Conservation (phyloP, 352 stramenopile genomes). For the Peronospora belbahrii region DNA sequence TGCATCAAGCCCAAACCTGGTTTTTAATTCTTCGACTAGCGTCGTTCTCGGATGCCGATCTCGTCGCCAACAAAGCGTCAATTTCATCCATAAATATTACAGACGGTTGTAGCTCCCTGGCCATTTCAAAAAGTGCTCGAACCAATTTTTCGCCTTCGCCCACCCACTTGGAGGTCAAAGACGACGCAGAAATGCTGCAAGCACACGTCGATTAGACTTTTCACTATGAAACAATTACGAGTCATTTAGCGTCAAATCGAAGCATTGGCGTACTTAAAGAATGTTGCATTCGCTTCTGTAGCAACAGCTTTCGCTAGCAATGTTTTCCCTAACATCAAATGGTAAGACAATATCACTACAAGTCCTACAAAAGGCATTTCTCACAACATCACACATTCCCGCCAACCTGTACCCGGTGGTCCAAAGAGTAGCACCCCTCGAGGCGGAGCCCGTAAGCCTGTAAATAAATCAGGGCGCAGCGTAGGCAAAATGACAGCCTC, state of each 20-base stretch:
- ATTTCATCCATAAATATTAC: slow-evolving; percentile 90
- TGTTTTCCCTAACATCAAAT: slow-evolving; percentile 53
- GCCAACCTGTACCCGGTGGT: slow-evolving; percentile 61
- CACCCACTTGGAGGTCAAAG: slow-evolving; percentile 87
- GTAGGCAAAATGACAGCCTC: slow-evolving; percentile 84
- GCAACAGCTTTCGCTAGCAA: slow-evolving; percentile 77
- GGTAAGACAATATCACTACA: neutral
- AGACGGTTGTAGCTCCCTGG: slow-evolving; percentile 68
- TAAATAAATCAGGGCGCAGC: slow-evolving; percentile 80
- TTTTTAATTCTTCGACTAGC: slow-evolving; percentile 86
- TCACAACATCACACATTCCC: neutral
- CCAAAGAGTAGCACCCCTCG: slow-evolving; percentile 76
- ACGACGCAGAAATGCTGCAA: slow-evolving; percentile 78
- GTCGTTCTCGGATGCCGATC: slow-evolving; percentile 75
- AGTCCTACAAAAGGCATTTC: neutral
- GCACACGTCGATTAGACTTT: slow-evolving; percentile 3
- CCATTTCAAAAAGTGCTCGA: slow-evolving; percentile 88
- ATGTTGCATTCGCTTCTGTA: slow-evolving; percentile 75
- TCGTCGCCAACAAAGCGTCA: slow-evolving; percentile 72
- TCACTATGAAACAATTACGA: neutral
- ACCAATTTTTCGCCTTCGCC: slow-evolving; percentile 93
- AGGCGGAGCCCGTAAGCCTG: slow-evolving; percentile 53
- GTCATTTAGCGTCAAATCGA: no score
- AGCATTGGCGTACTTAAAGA: slow-evolving; percentile 52
- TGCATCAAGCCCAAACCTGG: slow-evolving; percentile 38